Conservation (phyloP, 2,329 filamentous ascomycete species). For the Talaromyces sp. region DNA sequence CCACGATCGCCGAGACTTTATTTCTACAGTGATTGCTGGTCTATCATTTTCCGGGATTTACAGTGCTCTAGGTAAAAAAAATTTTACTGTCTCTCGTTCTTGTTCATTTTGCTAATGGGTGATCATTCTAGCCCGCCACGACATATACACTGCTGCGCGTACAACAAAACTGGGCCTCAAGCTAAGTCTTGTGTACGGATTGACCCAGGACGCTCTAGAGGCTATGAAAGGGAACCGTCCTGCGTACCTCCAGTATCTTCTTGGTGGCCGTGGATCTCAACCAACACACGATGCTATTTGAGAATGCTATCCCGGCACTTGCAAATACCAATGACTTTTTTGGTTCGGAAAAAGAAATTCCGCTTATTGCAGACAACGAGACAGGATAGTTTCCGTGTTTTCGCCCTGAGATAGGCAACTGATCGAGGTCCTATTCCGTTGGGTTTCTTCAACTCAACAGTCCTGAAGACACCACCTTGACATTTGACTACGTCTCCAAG, state of each 20-base stretch:
- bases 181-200: conserved; percentile 72
- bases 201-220: conserved; percentile 70
- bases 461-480: too few species aligned
- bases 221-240: conserved; percentile 65
- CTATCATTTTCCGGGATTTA: conserved; percentile 80
- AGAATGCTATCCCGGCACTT: neutral
- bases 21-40: conserved; percentile 76
- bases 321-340: neutral
- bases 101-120: conserved; percentile 4
- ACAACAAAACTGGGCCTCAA: conserved; percentile 75
- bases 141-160: conserved; percentile 66
- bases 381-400: neutral
- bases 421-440: neutral
- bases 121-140: conserved; percentile 61
- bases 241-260: conserved; percentile 54
- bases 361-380: neutral
- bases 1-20: conserved; percentile 60
- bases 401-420: neutral
- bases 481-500: neutral
- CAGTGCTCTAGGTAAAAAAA: conserved; percentile 70
- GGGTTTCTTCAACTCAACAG: too few species aligned
- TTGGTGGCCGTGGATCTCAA: conserved; percentile 1
- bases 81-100: neutral
- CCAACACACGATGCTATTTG: neutral
- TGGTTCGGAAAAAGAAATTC: neutral